Evolutionary conservation across 768 basidiomycete genomes (phyloP).

Genomic region (Boletus bicolor): DNA sequence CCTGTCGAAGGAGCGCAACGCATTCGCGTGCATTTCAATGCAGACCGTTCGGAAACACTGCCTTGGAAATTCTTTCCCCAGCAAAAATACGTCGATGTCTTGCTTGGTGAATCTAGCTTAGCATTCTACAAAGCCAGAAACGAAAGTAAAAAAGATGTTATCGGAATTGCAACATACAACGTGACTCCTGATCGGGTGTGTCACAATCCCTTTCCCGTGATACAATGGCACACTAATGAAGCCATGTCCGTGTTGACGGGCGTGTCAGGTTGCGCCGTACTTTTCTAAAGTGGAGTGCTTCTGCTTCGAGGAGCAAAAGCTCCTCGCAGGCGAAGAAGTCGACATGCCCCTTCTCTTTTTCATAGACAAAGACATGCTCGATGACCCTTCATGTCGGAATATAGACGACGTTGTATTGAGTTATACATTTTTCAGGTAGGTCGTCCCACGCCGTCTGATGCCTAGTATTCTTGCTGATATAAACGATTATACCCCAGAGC

Average conservation of each 20-base stretch:
- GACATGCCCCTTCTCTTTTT: slow-evolving; percentile 99
- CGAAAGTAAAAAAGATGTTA: slow-evolving; percentile 77
- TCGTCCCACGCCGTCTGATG: neutral
- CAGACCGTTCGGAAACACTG: slow-evolving; percentile 82
- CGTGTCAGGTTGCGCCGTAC: slow-evolving; percentile 84
- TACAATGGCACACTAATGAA: neutral
- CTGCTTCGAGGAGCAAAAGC: slow-evolving; percentile 97
- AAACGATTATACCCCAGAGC: slow-evolving; percentile 49
- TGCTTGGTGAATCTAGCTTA: slow-evolving; percentile 93
- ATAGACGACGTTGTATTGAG: slow-evolving; percentile 91
- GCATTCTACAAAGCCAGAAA: slow-evolving; percentile 97
- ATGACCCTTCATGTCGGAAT: slow-evolving; percentile 84
- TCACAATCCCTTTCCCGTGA: slow-evolving; percentile 1
- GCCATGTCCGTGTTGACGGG: neutral
- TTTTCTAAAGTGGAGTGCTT: slow-evolving; percentile 99
- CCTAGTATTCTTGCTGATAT: neutral
- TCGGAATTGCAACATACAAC: slow-evolving; percentile 99
- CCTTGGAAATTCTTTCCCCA: slow-evolving; percentile 94
- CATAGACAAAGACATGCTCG: slow-evolving; percentile 95
- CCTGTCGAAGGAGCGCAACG: slow-evolving; percentile 65
- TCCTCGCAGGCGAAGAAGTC: slow-evolving; percentile 92
- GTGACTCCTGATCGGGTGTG: slow-evolving; percentile 95
- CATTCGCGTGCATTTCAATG: slow-evolving; percentile 95
- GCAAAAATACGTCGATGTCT: slow-evolving; percentile 83
- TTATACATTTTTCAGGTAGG: slow-evolving; percentile 95